These are phyloP conservation scores for Fusarium neocosmosporiellum DNA, from an alignment of 2,329 filamentous ascomycete species.

Conservation along the genomic window DNA sequence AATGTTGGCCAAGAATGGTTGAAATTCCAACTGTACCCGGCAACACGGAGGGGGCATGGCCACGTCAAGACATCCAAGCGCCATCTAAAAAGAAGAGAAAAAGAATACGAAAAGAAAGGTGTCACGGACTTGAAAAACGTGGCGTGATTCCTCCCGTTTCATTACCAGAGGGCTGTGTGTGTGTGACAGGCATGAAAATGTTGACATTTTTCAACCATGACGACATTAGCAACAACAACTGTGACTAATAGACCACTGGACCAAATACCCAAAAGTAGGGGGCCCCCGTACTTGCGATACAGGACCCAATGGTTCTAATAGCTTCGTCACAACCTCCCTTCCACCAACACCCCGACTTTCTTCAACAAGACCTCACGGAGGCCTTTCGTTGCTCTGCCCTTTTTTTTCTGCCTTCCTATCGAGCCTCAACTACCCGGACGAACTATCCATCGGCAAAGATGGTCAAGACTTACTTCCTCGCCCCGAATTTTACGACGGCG, in stretches of 20 bases:
- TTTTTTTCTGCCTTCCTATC: background rate
- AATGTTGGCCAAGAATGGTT: background rate
- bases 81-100: background rate
- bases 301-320: too few species aligned
- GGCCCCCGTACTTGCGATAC: too few species aligned
- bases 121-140: background rate
- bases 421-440: background rate
- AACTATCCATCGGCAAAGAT: background rate
- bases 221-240: background rate
- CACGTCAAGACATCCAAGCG: background rate
- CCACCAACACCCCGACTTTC: background rate
- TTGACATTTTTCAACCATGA: background rate
- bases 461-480: background rate
- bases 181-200: background rate
- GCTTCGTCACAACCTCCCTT: background rate
- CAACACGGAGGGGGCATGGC: background rate
- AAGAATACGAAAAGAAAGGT: background rate
- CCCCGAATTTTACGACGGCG: slow-evolving; percentile 2
- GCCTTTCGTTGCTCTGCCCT: background rate
- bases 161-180: background rate
- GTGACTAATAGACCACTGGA: too few species aligned
- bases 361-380: background rate
- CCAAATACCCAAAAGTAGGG: too few species aligned
- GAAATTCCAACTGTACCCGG: background rate
- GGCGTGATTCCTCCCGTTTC: background rate